A percentile compares a stretch with the other conserved stretches of the same genome.
These are phyloP conservation scores for Xylariomycetidae sp. DNA, from an alignment of 2,329 filamentous ascomycete genomes.

Conservation along the genomic window DNA sequence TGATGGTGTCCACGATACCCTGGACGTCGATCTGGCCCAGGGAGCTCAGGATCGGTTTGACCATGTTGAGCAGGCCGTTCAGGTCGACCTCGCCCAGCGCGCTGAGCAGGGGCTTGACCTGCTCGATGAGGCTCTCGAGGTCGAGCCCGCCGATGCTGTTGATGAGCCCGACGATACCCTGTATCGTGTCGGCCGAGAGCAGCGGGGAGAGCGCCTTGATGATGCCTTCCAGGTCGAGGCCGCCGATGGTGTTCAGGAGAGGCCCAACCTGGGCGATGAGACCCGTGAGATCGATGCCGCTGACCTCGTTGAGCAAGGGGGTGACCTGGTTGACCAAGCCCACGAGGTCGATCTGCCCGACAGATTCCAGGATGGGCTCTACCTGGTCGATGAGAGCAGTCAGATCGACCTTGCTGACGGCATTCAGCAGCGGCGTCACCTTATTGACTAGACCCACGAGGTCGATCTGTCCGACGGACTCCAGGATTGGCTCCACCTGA, in stretches of 20 bases:
- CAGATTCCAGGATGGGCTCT: constrained; percentile 30
- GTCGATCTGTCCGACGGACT: constrained; percentile 26
- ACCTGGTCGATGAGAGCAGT: constrained; percentile 26
- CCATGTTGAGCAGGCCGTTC: constrained; percentile 25
- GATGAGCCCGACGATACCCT: too few species aligned
- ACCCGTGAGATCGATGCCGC: too few species aligned
- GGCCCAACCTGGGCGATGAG: constrained; percentile 29
- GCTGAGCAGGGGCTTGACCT: constrained; percentile 32
- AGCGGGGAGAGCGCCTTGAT: constrained; percentile 20
- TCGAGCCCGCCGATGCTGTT: constrained; percentile 25
- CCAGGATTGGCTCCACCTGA: constrained; percentile 26
- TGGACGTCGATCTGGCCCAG: constrained; percentile 35
- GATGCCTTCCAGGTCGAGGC: constrained; percentile 31
- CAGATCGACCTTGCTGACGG: constrained; percentile 28
- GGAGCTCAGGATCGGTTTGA: constrained; percentile 32
- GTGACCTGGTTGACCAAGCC: constrained; percentile 30
- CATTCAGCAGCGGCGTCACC: constrained; percentile 27
- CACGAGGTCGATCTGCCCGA: constrained; percentile 33
- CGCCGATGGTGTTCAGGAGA: constrained; percentile 26
- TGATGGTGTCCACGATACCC: constrained; percentile 29
- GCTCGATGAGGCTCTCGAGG: constrained; percentile 28
- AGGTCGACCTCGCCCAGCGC: constrained; percentile 33
- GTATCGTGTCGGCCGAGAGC: too few species aligned
- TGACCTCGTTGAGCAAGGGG: constrained; percentile 31
- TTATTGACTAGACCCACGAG: constrained; percentile 24